Conservation (phyloP, 345 rosid species). For the Fremontodendron californicum region DNA sequence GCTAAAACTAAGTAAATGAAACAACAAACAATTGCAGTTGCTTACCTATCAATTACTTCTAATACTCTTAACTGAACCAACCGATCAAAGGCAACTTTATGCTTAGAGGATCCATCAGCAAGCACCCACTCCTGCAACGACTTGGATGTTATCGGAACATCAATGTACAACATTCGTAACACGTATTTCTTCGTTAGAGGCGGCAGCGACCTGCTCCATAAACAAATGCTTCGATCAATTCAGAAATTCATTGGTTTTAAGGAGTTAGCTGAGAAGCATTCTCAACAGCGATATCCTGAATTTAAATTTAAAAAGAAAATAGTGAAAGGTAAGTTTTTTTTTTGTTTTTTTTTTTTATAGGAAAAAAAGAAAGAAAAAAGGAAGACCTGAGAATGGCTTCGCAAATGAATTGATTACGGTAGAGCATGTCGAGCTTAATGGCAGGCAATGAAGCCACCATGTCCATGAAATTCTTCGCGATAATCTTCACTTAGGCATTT, state of each 20-base stretch:
- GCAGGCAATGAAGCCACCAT: slow-evolving; percentile 93
- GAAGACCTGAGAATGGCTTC: slow-evolving; percentile 88
- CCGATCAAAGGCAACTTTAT: slow-evolving; percentile 73
- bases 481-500: slow-evolving; percentile 87
- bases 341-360: no score
- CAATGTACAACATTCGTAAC: slow-evolving; percentile 55
- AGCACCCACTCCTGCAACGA: slow-evolving; percentile 77
- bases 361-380: no score
- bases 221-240: slow-evolving; percentile 1
- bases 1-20: neutral
- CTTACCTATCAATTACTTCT: slow-evolving; percentile 50
- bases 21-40: neutral
- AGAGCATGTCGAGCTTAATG: slow-evolving; percentile 78
- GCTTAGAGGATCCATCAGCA: slow-evolving; percentile 68
- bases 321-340: neutral
- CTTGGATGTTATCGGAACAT: slow-evolving; percentile 47
- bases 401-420: slow-evolving; percentile 75
- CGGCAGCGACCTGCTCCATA: slow-evolving; percentile 61
- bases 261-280: no score
- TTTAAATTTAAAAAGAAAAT: no score
- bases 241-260: neutral
- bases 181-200: slow-evolving; percentile 92
- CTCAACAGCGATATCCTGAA: no score
- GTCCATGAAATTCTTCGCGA: slow-evolving; percentile 91
- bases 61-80: slow-evolving; percentile 69